phyloP scores from a whole-genome alignment of 2,329 filamentous ascomycete species.

The Fusarium albosuccineum region DNA sequence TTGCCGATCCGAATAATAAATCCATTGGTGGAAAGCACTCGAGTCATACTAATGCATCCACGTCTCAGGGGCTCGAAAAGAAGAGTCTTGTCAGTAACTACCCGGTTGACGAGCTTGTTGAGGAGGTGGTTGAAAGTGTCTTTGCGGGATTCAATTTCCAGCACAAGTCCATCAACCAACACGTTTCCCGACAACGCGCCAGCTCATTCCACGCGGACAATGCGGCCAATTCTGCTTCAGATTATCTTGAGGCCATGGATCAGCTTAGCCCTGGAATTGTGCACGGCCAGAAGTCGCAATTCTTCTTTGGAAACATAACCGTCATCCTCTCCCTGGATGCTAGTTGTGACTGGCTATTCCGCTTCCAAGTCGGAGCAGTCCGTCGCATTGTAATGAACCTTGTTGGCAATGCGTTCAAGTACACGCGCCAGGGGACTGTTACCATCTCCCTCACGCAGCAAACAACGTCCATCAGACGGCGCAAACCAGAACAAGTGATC shows the following conservation, averaged over 20 bases:
- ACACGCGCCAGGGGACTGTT: not conserved
- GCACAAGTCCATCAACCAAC: not conserved
- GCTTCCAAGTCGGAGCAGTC: not conserved
- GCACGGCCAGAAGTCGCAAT: too few relatives aligned
- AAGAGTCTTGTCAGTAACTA: not conserved
- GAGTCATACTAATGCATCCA: not conserved
- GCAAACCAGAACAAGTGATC: not conserved
- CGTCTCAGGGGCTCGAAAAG: too few relatives aligned
- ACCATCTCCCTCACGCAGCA: not conserved
- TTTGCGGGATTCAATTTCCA: conserved; percentile 11
- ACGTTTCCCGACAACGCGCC: not conserved
- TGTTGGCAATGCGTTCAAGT: not conserved
- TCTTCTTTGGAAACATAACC: too few relatives aligned
- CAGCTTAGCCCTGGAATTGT: too few relatives aligned
- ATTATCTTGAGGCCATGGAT: too few relatives aligned
- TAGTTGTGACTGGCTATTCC: too few relatives aligned
- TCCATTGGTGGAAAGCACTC: accelerated
- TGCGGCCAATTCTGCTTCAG: too few relatives aligned
- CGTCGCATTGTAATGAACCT: not conserved
- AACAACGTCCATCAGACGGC: not conserved
- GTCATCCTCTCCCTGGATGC: too few relatives aligned
- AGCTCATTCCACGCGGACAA: too few relatives aligned
- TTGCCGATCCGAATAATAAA: not conserved
- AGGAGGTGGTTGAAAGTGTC: conserved; percentile 16
- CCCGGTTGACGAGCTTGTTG: not conserved